Evolutionary conservation across 2,329 filamentous ascomycete genomes (phyloP), one percentile per base, ranked within the genome.

Genomic region (Ophiostoma piceae): DNA sequence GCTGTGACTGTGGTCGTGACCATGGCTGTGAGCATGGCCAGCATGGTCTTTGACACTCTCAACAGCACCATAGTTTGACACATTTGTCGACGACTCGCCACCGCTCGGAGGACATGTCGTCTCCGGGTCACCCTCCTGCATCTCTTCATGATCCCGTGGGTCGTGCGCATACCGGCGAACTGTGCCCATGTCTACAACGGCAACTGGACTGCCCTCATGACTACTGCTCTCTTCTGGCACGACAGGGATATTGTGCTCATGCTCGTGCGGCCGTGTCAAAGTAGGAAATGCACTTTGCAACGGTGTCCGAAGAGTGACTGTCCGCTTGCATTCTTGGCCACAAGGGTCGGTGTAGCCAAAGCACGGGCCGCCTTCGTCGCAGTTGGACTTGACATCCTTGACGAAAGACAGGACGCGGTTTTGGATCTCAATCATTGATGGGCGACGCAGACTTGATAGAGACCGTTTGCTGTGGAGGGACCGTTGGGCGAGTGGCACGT

Each of bases 281-380:
- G 54, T 14, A 26, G 54, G 22, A 11, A 60, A 29, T 12, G 26
- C 26, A 29, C 9, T 60, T 11, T 60, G 54, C 14, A 32, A 32
- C 32, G 54, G 12, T 32, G 54, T 60, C 12, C 54, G 54, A 14
- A 32, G 3, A 16, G 26, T 6, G 14, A 32, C 11, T 2, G 88
- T 85, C 73, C 87, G 88, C 77, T 87, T 88, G 77, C 87, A 89
- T 75, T 87, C 86, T 75, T 88, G 86, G 1, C 87, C 87, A 72
- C 87, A 90, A 0, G 87, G 87, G 73, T 90, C 88, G 1, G 86
- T 82, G 75, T 87, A 90, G 70, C 88, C 88, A 74, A 82, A 89
- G 75, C 87, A 90, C 1, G 85, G 84, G 0, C 87, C 87, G 22
- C 78, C 77, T 73, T 86, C 84, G 72, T 89, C 87, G 74, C 87